Evolutionary conservation across 371 early-diverging fungal genomes (phyloP).

Genomic region (Lichtheimia ramosa): DNA sequence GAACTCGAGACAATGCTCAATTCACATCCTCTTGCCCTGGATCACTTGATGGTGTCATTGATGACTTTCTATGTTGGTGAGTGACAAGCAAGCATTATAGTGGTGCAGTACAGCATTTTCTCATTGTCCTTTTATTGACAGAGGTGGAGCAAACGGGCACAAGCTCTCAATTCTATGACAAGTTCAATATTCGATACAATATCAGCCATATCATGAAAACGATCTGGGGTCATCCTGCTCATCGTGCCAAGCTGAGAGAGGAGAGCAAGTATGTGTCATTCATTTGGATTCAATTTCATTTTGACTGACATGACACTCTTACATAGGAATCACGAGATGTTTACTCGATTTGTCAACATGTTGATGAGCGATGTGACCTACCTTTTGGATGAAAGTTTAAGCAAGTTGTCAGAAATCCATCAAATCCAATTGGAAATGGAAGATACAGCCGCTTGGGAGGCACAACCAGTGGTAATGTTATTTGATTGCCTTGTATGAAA

Average conservation of each 20-base stretch:
- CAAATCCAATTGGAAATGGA: conserved; percentile 79
- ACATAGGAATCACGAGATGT: conserved; percentile 62
- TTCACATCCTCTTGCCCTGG: conserved; percentile 72
- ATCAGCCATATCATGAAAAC: conserved; percentile 91
- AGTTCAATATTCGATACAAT: conserved; percentile 96
- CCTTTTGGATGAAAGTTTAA: conserved; percentile 89
- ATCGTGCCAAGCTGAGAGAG: conserved; percentile 55
- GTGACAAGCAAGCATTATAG: conserved; percentile 10
- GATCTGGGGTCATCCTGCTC: conserved; percentile 77
- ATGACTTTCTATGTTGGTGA: conserved; percentile 88
- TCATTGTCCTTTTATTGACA: conserved; percentile 1
- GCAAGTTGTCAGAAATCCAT: conserved; percentile 84
- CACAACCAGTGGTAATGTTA: conserved; percentile 48
- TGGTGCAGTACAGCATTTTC: background rate
- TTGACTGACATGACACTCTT: background rate
- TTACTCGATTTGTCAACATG: conserved; percentile 90
- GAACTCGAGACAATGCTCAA: conserved; percentile 69
- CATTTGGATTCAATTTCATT: background rate
- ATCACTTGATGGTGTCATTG: conserved; percentile 76
- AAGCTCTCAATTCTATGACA: conserved; percentile 94
- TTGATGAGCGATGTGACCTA: conserved; percentile 97
- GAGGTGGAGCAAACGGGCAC: conserved; percentile 96
- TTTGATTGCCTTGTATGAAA: background rate
- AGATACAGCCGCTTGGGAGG: conserved; percentile 54
- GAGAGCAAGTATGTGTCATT: conserved; percentile 59